Evolutionary conservation across 1,139 yeast genomes (phyloP).

Genomic region (Hanseniaspora uvarum): DNA sequence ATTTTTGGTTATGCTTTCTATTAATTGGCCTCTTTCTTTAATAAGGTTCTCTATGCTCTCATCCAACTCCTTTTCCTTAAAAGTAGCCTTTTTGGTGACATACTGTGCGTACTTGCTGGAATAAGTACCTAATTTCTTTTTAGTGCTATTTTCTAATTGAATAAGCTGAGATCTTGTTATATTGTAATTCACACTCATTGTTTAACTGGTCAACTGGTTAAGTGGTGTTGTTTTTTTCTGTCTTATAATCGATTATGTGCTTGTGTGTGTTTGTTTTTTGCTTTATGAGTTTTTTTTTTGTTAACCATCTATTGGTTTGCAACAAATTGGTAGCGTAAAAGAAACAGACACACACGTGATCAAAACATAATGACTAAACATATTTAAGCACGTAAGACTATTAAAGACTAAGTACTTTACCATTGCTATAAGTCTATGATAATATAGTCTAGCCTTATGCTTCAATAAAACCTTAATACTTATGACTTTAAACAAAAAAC

Average conservation of each 20-base stretch:
- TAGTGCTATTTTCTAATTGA: constrained; percentile 43
- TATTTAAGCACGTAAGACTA: too few relatives aligned
- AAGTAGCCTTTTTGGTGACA: constrained; percentile 39
- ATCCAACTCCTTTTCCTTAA: constrained; percentile 40
- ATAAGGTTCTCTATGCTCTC: constrained; percentile 37
- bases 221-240: constrained; percentile 38
- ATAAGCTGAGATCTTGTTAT: constrained; percentile 42
- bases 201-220: constrained; percentile 31
- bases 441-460: too few relatives aligned
- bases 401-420: too few relatives aligned
- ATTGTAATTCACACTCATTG: constrained; percentile 38
- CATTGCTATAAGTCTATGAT: too few relatives aligned
- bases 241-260: background rate
- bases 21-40: constrained; percentile 35
- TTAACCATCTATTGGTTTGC: too few relatives aligned
- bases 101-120: constrained; percentile 47
- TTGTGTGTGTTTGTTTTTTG: background rate
- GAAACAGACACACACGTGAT: too few relatives aligned
- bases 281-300: too few relatives aligned
- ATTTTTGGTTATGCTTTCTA: constrained; percentile 31
- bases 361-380: too few relatives aligned
- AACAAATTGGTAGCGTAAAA: too few relatives aligned
- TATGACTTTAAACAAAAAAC: too few relatives aligned
- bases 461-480: too few relatives aligned
- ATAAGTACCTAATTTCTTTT: constrained; percentile 41